Conservation (phyloP, 2,329 filamentous ascomycete species). For the Fusarium sororula region DNA sequence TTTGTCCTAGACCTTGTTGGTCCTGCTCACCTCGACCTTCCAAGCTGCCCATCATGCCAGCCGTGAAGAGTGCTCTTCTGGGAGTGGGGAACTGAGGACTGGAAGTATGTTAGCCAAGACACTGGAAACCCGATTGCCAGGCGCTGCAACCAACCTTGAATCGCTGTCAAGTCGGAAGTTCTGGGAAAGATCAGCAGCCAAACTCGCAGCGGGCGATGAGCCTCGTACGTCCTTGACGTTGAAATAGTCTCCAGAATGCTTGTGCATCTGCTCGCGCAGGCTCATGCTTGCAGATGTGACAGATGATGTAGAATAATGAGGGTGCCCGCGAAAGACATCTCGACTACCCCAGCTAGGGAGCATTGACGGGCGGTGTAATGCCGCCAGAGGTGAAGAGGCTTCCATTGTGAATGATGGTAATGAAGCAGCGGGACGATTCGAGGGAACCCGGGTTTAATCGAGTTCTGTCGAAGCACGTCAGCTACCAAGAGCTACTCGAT, state of each 20-base stretch:
- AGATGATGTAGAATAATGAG: constrained; percentile 60
- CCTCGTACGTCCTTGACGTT: constrained; percentile 78
- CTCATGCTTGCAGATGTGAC: constrained; percentile 75
- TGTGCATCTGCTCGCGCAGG: constrained; percentile 77
- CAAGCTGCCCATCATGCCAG: constrained; percentile 50
- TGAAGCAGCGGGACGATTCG: constrained; percentile 30
- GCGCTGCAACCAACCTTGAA: constrained; percentile 71
- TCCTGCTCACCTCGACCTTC: constrained; percentile 48
- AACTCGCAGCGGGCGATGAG: constrained; percentile 88
- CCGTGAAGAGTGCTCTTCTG: constrained; percentile 53
- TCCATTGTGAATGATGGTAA: constrained; percentile 70
- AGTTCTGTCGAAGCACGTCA: constrained; percentile 32
- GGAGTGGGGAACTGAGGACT: constrained; percentile 55
- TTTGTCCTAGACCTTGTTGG: neutral
- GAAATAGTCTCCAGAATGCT: constrained; percentile 76
- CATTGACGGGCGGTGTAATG: constrained; percentile 79
- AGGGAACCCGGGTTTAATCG: constrained; percentile 30
- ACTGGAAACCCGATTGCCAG: neutral
- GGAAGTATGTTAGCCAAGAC: constrained; percentile 32
- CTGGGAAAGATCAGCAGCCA: constrained; percentile 93
- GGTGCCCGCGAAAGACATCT: constrained; percentile 63
- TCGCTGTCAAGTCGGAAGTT: constrained; percentile 93
- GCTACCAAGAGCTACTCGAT: constrained; percentile 36
- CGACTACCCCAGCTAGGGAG: constrained; percentile 66
- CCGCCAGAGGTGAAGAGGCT: constrained; percentile 91